phyloP scores from a whole-genome alignment of 2,329 filamentous ascomycete genomes.

The Aspergillaceae sp. region DNA sequence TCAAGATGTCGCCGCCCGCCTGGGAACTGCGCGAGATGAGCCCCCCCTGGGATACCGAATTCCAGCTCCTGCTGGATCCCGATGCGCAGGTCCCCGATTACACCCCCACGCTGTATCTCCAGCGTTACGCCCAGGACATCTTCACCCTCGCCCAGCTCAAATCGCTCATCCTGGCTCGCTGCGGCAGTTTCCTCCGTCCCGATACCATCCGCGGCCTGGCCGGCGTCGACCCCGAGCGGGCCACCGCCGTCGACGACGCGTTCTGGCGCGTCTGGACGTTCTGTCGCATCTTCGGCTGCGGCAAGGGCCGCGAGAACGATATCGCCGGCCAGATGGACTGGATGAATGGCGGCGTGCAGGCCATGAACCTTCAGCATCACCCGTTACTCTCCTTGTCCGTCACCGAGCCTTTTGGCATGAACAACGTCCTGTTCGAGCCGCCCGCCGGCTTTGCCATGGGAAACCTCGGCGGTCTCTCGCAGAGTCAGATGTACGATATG shows the following conservation, averaged over 20 bases:
- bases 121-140: conserved; percentile 45
- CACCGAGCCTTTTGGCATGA: conserved; percentile 43
- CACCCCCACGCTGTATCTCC: conserved; percentile 45
- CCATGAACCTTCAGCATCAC: conserved; percentile 35
- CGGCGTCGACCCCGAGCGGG: conserved; percentile 37
- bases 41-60: conserved; percentile 41
- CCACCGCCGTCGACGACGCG: conserved; percentile 50
- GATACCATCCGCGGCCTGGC: conserved; percentile 49
- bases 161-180: conserved; percentile 47
- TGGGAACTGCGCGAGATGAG: conserved; percentile 54
- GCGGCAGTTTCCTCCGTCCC: conserved; percentile 47
- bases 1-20: conserved; percentile 48
- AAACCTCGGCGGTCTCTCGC: conserved; percentile 46
- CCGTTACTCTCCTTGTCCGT: conserved; percentile 32
- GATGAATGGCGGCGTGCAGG: conserved; percentile 50
- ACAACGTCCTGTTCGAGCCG: conserved; percentile 47
- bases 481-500: conserved; percentile 54
- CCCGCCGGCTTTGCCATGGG: conserved; percentile 51
- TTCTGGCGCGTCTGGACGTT: conserved; percentile 61
- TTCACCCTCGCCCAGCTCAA: conserved; percentile 49
- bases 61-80: conserved; percentile 33
- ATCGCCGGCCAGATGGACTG: conserved; percentile 54
- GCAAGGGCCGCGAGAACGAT: conserved; percentile 51
- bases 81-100: conserved; percentile 45
- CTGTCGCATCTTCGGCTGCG: conserved; percentile 54